Evolutionary conservation across 139 green algal genomes (phyloP), one percentile per base, ranked within the genome.

Genomic region (Raphidocelis subcapitata): DNA sequence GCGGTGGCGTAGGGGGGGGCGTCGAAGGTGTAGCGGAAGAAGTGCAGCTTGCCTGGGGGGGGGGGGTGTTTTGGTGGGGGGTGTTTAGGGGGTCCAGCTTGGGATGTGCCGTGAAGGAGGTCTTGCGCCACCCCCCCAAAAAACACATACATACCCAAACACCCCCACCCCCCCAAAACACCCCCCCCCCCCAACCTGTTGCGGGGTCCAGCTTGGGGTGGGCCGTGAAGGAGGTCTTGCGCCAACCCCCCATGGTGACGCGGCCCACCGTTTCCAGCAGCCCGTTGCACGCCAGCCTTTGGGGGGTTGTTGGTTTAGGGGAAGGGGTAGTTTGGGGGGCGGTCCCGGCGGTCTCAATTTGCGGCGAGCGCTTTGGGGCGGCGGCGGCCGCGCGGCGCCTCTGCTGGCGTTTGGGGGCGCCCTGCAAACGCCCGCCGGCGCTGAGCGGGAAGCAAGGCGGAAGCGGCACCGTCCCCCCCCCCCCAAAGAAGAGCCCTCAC

Each of bases 161-260:
- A 20, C 18, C 49, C 18, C 18, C 49, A n/a, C 49, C 20, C 18
- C 18, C 49, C 49, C 49, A 57, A 12, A 65, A 57, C 52, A 10
- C 36, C 36, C 3, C 52, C 18, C 5, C 51, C 24, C 52, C 23
- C 57, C 8, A 18, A 81, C 85, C 84, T 37, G 79, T 91, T 1
- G 62, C 59, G 1, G 85, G 73, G 72, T 93, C 87, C 21, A 89
- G 33, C 81, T 97, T 97, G 59, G 92, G 91, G 68, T 97, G 92
- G 0, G 92, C 92, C 0, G 92, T 97, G 81, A 94, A 94, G 26
- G 75, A 46, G 1, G 24, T 64, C 16, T 32, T 20, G 26, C 16
- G 26, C 20, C 14, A 16, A 20, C 16, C 68, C 14, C 33, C 51
- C 37, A 81, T 72, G 3, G 14, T 65, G 16, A 86, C 36, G 16